phyloP scores from a whole-genome alignment of 2,329 filamentous ascomycete species.

The Elsinoe ampelina region DNA sequence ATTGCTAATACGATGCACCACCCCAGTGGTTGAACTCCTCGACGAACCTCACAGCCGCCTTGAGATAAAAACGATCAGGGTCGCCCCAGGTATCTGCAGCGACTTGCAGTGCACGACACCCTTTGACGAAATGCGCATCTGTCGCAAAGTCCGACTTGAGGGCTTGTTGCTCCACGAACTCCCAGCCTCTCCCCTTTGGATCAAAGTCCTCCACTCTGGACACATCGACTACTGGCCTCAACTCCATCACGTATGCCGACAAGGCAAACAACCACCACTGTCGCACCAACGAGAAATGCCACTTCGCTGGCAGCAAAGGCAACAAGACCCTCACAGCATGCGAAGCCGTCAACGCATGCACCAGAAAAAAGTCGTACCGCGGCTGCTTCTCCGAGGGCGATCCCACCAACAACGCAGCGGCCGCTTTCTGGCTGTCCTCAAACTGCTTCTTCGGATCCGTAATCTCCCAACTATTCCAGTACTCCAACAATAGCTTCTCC shows the following conservation, averaged over 20 bases:
- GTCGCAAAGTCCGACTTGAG: conserved; percentile 57
- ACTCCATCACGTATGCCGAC: conserved; percentile 64
- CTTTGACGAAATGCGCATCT: conserved; percentile 81
- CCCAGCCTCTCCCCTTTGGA: conserved; percentile 61
- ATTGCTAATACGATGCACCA: conserved; percentile 21
- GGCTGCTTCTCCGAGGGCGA: conserved; percentile 43
- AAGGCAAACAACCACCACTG: conserved; percentile 87
- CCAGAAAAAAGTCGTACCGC: conserved; percentile 73
- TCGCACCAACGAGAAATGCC: conserved; percentile 63
- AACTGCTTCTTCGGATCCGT: conserved; percentile 65
- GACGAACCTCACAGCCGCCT: conserved; percentile 60
- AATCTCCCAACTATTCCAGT: conserved; percentile 84
- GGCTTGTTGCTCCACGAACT: conserved; percentile 62
- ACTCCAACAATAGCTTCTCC: conserved; percentile 64
- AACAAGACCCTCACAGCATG: conserved; percentile 83
- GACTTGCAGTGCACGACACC: conserved; percentile 63
- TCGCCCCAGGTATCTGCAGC: conserved; percentile 68
- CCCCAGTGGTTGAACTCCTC: conserved; percentile 66
- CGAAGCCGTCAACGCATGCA: conserved; percentile 73
- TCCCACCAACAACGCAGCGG: conserved; percentile 52
- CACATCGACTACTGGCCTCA: conserved; percentile 63
- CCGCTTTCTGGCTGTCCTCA: conserved; percentile 53
- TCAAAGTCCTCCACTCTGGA: conserved; percentile 53
- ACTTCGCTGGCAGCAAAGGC: conserved; percentile 62
- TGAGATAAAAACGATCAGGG: conserved; percentile 54